phyloP scores from a whole-genome alignment of 129 eudicot genomes.

The Ambrosia trifida region DNA sequence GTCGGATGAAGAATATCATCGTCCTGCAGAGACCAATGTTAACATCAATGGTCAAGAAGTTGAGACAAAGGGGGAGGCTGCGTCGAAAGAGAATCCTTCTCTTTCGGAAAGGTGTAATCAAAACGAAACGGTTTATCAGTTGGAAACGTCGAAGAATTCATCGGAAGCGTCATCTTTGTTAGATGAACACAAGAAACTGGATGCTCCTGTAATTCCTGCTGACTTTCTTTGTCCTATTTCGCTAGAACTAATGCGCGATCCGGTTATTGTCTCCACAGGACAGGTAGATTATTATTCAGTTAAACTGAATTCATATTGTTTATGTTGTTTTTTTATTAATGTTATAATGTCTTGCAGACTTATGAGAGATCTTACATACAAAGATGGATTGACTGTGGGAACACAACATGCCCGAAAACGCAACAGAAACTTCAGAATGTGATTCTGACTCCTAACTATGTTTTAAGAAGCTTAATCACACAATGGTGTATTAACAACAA shows the following conservation, averaged over 20 bases:
- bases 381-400: constrained; percentile 86
- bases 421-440: constrained; percentile 71
- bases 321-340: neutral
- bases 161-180: constrained; percentile 30
- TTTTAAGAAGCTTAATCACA: constrained; percentile 61
- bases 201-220: constrained; percentile 61
- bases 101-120: constrained; percentile 27
- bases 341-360: constrained; percentile 49
- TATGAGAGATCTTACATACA: constrained; percentile 89
- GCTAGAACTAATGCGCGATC: constrained; percentile 87
- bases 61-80: constrained; percentile 32
- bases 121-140: constrained; percentile 31
- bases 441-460: constrained; percentile 74
- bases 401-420: constrained; percentile 89
- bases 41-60: constrained; percentile 45
- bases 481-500: constrained; percentile 69
- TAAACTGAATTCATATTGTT: neutral
- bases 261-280: constrained; percentile 88
- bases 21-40: constrained; percentile 28
- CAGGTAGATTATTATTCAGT: constrained; percentile 50
- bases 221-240: constrained; percentile 90
- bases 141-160: constrained; percentile 40
- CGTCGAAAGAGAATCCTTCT: constrained; percentile 34
- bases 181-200: constrained; percentile 54
- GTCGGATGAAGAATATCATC: constrained; percentile 46